Evolutionary conservation across 805 yeast species (phyloP), one percentile per base, ranked within the genome.

Genomic region (Scheffersomyces lignosus): DNA sequence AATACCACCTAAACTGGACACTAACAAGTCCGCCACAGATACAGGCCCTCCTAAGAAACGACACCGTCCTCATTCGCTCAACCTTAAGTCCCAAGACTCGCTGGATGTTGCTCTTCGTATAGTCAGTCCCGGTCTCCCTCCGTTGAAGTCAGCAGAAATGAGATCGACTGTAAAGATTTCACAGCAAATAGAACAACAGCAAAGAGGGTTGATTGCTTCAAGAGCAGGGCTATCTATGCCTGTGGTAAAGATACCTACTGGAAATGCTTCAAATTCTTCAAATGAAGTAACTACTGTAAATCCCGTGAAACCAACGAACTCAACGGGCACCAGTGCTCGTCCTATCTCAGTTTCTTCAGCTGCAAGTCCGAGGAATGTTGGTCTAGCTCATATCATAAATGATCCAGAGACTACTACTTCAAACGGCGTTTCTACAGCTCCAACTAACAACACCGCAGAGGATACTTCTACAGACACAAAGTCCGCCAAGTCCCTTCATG

Each of bases 71-170:
- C 33, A 37, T 29, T 45, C 56, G 20, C 45, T 54, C 27, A 36
- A 49, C 20, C 44, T 51, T 27, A 38, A 31, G 8, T 18, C 39
- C 10, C 17, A 29, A 8, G 31, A 38, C 15, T 49, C 53, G 34
- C 37, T 56, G 10, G 58, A 60, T 31, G 43, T 59, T 18, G 68
- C 68, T 4, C 41, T 62, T 23, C 46, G 68, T 16, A 56, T 62
- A 14, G 67, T 62, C 5, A 49, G 58, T 37, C 68, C 68, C 8
- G 67, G 68, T 1, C 45, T 61, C 17, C 64, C 66, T 1, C 50
- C 52, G 7, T 41, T 61, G 24, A 54, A 41, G 41, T 20, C 24
- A 7, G 52, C 51, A 23, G 65, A 61, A 36, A 62, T 62, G 67
- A 55, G 50, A 13, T 32, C 51, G 20, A 62, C 69, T 5, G 56